Base-by-base conservation (phyloP, 345 rosid species). In the Tarenaya hassleriana region DNA sequence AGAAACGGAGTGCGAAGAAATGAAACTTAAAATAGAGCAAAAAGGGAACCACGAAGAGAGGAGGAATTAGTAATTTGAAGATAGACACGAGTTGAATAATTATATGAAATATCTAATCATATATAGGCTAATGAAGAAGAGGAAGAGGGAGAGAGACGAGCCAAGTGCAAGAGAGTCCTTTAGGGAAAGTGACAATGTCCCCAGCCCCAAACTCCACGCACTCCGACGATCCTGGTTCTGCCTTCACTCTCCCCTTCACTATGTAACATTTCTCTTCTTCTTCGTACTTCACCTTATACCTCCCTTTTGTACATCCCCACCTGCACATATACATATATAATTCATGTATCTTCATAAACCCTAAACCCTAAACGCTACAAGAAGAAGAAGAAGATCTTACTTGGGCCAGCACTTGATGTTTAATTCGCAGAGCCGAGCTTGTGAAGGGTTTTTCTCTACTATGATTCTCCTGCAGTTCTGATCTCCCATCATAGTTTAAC, bases 341-440 rank as follows among this genome's bases (percentile, higher is more conserved):
- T 2, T 46, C 51, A 33, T 45, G 42, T 39, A 52, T 0, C 38
- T 38, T 17, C 3, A 6, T 10, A 34, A 35, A 43, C 16, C 42
- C 11, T n/a, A n/a, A 39, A 50, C 50, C 32, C 16, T 20, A 37
- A 19, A 57, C 42, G 14, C 18, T 7, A 5, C 29, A 3, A 41
- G 3, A 5, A 9, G 13, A 48, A 10, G 11, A 7, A 9, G 37
- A 39, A 57, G 12, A 40, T 62, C 71, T 77, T 73, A 89, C 97
- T 89, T 89, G 77, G 97, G 95, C 94, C 97, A 89, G 53, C 84
- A 81, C 80, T 83, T 86, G 94, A 89, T 61, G 73, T 86, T 83
- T 17, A 89, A 60, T 55, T 86, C 88, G 6, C 72, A 66, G 21
- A 89, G 81, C 35, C 71, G 77, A 15, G 90, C 63, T 34, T 83